Evolutionary conservation across 2,329 filamentous ascomycete genomes (phyloP).

Genomic region (Hypoxylon sp.): DNA sequence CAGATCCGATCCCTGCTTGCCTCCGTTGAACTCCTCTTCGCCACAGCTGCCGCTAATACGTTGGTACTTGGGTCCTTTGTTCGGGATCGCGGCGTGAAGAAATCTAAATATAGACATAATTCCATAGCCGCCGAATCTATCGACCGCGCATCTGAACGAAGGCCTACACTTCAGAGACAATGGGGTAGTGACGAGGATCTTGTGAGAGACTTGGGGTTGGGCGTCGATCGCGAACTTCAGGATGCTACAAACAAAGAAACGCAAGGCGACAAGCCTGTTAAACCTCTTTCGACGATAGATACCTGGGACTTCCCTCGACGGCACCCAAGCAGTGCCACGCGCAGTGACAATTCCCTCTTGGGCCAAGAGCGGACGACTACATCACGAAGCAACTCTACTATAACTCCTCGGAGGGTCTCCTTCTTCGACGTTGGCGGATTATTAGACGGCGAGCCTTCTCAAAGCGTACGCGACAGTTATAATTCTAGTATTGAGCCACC

Average conservation of each 20-base stretch:
- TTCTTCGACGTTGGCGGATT: slow-evolving; percentile 90
- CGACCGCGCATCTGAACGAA: slow-evolving; percentile 60
- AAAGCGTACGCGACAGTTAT: slow-evolving; percentile 57
- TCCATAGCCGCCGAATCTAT: slow-evolving; percentile 73
- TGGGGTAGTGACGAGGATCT: slow-evolving; percentile 95
- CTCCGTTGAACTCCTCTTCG: slow-evolving; percentile 90
- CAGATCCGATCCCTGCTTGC: slow-evolving; percentile 90
- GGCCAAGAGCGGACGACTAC: slow-evolving; percentile 54
- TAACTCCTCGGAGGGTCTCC: slow-evolving; percentile 72
- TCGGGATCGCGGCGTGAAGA: slow-evolving; percentile 90
- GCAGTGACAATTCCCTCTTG: slow-evolving; percentile 61
- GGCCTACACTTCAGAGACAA: slow-evolving; percentile 69
- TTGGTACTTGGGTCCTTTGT: slow-evolving; percentile 94
- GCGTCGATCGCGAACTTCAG: slow-evolving; percentile 67
- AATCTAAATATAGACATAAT: slow-evolving; percentile 80
- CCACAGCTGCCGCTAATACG: slow-evolving; percentile 87
- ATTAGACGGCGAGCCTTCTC: slow-evolving; percentile 65
- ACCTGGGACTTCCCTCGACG: slow-evolving; percentile 63
- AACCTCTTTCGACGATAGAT: slow-evolving; percentile 56
- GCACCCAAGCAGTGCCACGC: slow-evolving; percentile 54
- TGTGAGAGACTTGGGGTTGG: slow-evolving; percentile 81
- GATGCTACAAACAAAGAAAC: slow-evolving; percentile 46
- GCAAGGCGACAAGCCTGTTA: slow-evolving; percentile 47
- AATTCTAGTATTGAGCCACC: slow-evolving; percentile 58
- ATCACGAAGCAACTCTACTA: slow-evolving; percentile 56